phyloP scores from a whole-genome alignment of 306 rosid species.

The Vachellia pachyceras region DNA sequence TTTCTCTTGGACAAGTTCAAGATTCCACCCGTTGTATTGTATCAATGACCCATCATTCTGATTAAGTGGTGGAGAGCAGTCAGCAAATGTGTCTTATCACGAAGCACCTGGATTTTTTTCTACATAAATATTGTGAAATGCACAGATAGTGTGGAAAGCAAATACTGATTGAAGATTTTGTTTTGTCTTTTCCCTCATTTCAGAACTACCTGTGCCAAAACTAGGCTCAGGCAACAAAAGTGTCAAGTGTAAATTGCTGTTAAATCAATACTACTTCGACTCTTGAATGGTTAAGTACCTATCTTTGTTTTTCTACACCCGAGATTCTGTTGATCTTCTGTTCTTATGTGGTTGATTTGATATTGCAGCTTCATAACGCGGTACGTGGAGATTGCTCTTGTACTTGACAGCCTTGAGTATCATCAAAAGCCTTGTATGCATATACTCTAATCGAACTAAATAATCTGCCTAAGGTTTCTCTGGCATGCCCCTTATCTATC shows the following conservation, averaged over 20 bases:
- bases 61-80: conserved; percentile 31
- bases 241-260: conserved; percentile 54
- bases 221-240: conserved; percentile 52
- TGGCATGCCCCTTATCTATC: not conserved
- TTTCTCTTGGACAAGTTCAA: conserved; percentile 70
- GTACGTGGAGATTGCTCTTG: not conserved
- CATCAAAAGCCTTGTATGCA: not conserved
- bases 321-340: not conserved
- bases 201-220: conserved; percentile 48
- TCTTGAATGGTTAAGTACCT: conserved; percentile 14
- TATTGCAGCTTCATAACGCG: conserved; percentile 4
- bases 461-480: conserved; percentile 24
- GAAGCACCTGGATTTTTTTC: conserved; percentile 41
- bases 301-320: conserved; percentile 9
- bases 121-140: conserved; percentile 38
- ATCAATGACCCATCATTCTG: conserved; percentile 53
- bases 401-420: not conserved
- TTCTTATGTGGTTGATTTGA: not conserved
- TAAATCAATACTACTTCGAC: conserved; percentile 43
- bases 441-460: conserved; percentile 6
- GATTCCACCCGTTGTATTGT: conserved; percentile 80
- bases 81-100: conserved; percentile 10
- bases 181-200: conserved; percentile 35
- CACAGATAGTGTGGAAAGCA: conserved; percentile 40
- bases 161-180: conserved; percentile 32